A percentile compares a stretch with the other conserved stretches of the same genome.
phyloP scores from a whole-genome alignment of 2,329 filamentous ascomycete species.

The Colletotrichum endophyticum region DNA sequence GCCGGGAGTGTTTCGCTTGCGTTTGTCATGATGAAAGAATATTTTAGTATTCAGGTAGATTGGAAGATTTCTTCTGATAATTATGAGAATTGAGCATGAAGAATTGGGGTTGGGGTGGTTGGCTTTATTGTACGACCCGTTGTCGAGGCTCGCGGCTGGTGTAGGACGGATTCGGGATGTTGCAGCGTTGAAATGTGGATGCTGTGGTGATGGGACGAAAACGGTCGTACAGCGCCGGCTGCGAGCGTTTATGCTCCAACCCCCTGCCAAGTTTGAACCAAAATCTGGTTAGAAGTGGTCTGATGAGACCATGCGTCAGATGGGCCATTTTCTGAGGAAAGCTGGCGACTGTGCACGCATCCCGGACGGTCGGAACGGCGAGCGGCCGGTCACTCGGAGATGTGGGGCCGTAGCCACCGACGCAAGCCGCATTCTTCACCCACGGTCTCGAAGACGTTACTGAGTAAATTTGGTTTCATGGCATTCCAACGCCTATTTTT shows the following conservation, averaged over 20 bases:
- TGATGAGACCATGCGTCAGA: not conserved
- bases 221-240: not conserved
- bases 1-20: not conserved
- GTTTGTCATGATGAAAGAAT: not conserved
- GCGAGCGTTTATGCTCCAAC: not conserved
- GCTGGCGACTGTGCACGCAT: not conserved
- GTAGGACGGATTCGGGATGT: slow-evolving; percentile 1
- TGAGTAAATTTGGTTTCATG: not conserved
- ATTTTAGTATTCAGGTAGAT: not conserved
- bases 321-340: fast-evolving
- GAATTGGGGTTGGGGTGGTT: not conserved
- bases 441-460: not conserved
- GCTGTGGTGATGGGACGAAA: not conserved
- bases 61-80: not conserved
- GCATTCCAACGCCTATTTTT: not conserved
- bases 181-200: not conserved
- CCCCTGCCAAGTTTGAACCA: not conserved
- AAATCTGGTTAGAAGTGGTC: not conserved
- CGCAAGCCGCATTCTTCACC: not conserved
- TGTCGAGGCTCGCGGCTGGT: not conserved
- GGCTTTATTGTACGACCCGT: not conserved
- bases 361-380: not conserved
- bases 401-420: not conserved
- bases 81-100: not conserved
- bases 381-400: not conserved